Evolutionary conservation across 768 basidiomycete species (phyloP), one percentile per base, ranked within the genome.

Genomic region (Suillus weaverae): DNA sequence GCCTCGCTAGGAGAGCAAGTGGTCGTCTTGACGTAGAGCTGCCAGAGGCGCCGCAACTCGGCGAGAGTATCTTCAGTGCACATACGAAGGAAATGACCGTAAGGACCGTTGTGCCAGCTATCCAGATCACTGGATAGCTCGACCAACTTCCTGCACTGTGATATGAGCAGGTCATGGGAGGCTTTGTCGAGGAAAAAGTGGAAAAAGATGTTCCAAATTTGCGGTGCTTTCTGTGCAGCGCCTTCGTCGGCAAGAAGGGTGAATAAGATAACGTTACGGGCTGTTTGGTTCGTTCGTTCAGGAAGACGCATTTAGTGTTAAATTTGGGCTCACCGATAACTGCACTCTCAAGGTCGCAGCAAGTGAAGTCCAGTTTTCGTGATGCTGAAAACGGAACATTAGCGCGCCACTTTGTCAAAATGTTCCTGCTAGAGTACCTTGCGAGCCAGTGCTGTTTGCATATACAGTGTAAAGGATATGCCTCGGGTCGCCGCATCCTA

Each of bases 401-500:
- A 59, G 39, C 3, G 10, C 30, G 16, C 50, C 16, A 51, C 16
- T 16, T 14, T 6, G 11, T 65, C 20, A 61, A 30, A 10, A 39
- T n/a, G 18, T 16, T 38, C 3, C 14, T 11, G 10, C 7, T 9
- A 10, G 16, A 11, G n/a, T 38, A 44, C 41, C 30, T 48, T 39
- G 43, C 22, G 5, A 30, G 14, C 10, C 61, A 11, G 33, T 38
- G 13, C 35, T 39, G 51, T 70, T 67, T 2, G 67, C 33, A 54
- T 75, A 72, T 2, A 85, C 62, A 0, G 85, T 86, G 69, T 83
- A 85, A 16, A 88, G 63, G 11, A 87, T 80, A 61, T 80, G 84
- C 35, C 85, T 75, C 13, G 83, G 81, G 68, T 88, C 87, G 18
- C 86, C 86, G 67, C 86, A 87, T 30, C 81, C 86, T 35, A 87